Base-by-base conservation (phyloP, 148 eudicot species). In the Cornus suecica region DNA sequence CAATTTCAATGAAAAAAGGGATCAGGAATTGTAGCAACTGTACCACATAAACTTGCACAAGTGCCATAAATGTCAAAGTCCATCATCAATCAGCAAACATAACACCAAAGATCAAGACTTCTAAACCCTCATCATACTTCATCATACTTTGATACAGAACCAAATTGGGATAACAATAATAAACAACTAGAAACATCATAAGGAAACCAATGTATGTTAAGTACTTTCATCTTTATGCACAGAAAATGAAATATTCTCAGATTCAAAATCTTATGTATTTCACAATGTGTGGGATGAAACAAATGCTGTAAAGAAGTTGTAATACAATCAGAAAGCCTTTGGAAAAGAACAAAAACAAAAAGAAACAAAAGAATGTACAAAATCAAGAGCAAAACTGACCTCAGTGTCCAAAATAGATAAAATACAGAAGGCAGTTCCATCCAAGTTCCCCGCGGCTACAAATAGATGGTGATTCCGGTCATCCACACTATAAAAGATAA, bases 401-500 rank as follows among this genome's bases (percentile, higher is more conserved):
- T 72, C 34, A 24, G 25, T 20, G 41, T 58, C 52, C 30, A 78
- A 65, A 65, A 10, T 29, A 72, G 45, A 72, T 29, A 29, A 28
- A 30, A 28, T 66, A 58, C 42, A 52, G 29, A n/a, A 20, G 66
- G 61, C 66, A 8, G 32, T 58, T 37, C 32, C 72, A 45, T 78
- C 63, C 27, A 67, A 52, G 52, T 37, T 72, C 60, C n/a, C 64
- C 65, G 62, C 23, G 41, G 30, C 20, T 8, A 42, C 41, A 25
- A 23, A 34, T 11, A 56, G 23, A 56, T 58, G 20, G 24, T 41
- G 65, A 25, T 58, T 63, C 26, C 63, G 58, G 34, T 3, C 64
- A 41, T 8, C 23, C 11, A 69, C 66, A 74, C 86, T 89, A 94
- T 78, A 94, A 77, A 69, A 91, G 92, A 77, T 86, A 94, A 79